Percentiles rank a stretch among this genome's conserved stretches.
These are phyloP conservation scores for Corymbia maculata DNA, from an alignment of 345 rosid genomes.

Conservation along the genomic window DNA sequence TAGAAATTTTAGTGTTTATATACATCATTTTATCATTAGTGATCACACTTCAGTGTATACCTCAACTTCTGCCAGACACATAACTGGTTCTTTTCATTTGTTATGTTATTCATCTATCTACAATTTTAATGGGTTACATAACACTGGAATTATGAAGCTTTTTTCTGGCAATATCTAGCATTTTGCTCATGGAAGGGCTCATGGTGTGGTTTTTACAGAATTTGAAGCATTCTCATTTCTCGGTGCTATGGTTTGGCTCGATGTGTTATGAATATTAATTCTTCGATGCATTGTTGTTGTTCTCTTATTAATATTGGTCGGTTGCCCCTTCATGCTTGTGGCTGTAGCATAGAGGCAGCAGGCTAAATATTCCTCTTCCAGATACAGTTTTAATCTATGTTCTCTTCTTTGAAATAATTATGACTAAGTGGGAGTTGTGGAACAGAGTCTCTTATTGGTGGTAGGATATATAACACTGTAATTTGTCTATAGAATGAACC, in stretches of 20 bases:
- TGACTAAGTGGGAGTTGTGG: not conserved
- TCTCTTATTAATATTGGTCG: not conserved
- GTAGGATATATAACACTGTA: not conserved
- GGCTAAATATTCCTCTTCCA: not conserved
- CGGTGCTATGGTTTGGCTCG: not conserved
- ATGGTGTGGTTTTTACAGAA: not conserved
- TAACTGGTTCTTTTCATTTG: not conserved
- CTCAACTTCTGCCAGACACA: not conserved
- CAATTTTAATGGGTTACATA: not conserved
- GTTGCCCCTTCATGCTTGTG: not conserved
- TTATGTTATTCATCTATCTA: not conserved
- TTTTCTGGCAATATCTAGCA: not conserved
- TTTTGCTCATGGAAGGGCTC: not conserved
- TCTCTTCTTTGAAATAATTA: not conserved
- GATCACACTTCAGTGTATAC: not conserved
- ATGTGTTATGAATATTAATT: not conserved
- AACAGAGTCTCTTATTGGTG: not conserved
- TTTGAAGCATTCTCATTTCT: not conserved
- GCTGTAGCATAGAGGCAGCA: not conserved
- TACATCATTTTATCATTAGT: not conserved
- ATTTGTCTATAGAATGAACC: not conserved
- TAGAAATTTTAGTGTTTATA: not conserved
- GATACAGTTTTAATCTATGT: not conserved
- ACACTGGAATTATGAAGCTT: not conserved
- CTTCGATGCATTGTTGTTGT: not conserved